Conservation (phyloP, 2,329 filamentous ascomycete genomes). For the Apiospora koreana region DNA sequence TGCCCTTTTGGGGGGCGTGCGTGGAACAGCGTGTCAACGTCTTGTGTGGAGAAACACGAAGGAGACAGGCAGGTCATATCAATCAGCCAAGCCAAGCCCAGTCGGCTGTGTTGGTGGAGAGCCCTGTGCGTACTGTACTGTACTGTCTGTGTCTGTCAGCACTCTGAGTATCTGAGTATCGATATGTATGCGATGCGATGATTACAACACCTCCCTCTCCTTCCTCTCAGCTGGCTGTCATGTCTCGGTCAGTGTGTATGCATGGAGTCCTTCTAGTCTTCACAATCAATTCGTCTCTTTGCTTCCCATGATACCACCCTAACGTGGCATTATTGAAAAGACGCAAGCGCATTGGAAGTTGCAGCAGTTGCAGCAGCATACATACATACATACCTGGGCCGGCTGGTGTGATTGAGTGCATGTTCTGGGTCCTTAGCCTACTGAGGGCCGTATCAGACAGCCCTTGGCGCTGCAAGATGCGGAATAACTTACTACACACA, state of each 20-base stretch:
- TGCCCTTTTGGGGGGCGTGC: background rate
- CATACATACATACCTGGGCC: background rate
- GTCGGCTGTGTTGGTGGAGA: background rate
- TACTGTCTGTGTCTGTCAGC: background rate
- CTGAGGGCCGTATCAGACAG: background rate
- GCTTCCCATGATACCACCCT: background rate
- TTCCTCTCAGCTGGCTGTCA: background rate
- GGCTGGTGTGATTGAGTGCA: conserved; percentile 3
- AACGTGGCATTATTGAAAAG: background rate
- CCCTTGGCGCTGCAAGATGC: conserved; percentile 1
- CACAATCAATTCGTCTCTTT: background rate
- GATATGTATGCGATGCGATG: background rate
- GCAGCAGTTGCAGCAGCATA: background rate
- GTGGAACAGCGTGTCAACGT: conserved; percentile 7
- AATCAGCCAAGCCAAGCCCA: background rate
- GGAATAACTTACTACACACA: background rate
- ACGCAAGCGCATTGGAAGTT: background rate
- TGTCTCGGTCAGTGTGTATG: background rate
- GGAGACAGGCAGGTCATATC: no score
- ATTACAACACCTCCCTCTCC: background rate
- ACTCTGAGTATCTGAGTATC: background rate
- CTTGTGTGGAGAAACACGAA: background rate
- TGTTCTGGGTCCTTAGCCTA: background rate
- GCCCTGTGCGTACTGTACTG: no score
- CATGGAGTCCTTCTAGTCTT: background rate